Evolutionary conservation across 805 yeast species (phyloP).

Genomic region (Yarrowia phangngaensis): DNA sequence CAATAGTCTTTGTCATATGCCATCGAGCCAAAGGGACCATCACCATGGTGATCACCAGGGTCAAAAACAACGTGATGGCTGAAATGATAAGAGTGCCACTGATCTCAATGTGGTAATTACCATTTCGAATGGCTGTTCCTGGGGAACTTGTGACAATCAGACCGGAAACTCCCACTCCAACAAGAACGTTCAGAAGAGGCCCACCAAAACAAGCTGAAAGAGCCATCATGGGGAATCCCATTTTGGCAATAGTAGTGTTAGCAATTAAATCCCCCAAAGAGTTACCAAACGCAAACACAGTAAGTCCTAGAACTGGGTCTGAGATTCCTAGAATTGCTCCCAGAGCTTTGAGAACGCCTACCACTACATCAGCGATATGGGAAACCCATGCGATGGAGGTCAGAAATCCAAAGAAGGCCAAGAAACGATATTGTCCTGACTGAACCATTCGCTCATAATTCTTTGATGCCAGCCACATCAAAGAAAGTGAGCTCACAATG

Average conservation of each 20-base stretch:
- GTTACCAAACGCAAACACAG: constrained; percentile 88
- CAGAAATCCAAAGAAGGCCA: constrained; percentile 53
- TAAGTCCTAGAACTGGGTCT: constrained; percentile 79
- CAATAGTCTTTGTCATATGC: constrained; percentile 43
- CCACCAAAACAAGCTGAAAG: constrained; percentile 95
- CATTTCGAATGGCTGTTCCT: constrained; percentile 25
- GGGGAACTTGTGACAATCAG: constrained; percentile 42
- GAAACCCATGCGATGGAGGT: constrained; percentile 68
- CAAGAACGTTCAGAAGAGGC: constrained; percentile 70
- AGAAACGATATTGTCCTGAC: constrained; percentile 24
- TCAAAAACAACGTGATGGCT: constrained; percentile 43
- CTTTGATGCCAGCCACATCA: constrained; percentile 17
- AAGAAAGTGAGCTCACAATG: constrained; percentile 25
- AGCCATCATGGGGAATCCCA: constrained; percentile 87
- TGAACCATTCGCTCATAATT: constrained; percentile 17
- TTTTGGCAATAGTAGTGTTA: constrained; percentile 69
- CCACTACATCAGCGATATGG: constrained; percentile 63
- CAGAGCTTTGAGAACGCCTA: constrained; percentile 57
- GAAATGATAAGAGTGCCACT: constrained; percentile 45
- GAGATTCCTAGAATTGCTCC: constrained; percentile 59
- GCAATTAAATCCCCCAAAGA: constrained; percentile 87
- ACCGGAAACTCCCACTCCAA: constrained; percentile 80
- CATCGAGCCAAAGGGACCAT: constrained; percentile 45
- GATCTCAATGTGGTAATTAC: constrained; percentile 38
- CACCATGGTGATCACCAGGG: constrained; percentile 42